These are phyloP conservation scores for Cytospora piceae DNA, from an alignment of 2,329 filamentous ascomycete species.

Conservation along the genomic window DNA sequence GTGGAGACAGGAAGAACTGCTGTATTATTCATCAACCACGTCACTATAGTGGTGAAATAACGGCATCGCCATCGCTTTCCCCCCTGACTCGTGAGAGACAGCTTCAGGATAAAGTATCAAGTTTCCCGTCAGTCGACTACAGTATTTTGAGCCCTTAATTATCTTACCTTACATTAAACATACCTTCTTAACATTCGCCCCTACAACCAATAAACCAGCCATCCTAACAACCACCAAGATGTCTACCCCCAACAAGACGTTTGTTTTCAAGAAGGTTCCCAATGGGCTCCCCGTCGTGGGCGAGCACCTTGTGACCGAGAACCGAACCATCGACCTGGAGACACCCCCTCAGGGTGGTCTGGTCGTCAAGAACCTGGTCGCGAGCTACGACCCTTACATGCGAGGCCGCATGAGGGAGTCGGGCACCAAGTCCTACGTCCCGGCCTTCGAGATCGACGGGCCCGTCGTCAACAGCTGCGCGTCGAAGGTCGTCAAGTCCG, in stretches of 20 bases:
- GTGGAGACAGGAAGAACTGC: neutral
- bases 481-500: conserved; percentile 72
- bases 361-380: conserved; percentile 70
- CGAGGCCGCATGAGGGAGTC: conserved; percentile 76
- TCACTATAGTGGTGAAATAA: conserved; percentile 6
- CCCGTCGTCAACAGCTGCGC: conserved; percentile 69
- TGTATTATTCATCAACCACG: conserved; percentile 19
- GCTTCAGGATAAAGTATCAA: neutral
- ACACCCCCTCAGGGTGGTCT: conserved; percentile 68
- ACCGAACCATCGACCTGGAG: conserved; percentile 67
- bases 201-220: conserved; percentile 67
- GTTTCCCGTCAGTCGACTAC: neutral
- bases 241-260: conserved; percentile 65
- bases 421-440: conserved; percentile 66
- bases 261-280: conserved; percentile 75
- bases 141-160: neutral
- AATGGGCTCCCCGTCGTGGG: conserved; percentile 69
- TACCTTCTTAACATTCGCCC: no score
- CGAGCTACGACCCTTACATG: conserved; percentile 84
- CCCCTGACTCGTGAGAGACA: neutral
- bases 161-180: neutral
- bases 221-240: conserved; percentile 52
- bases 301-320: conserved; percentile 70
- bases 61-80: neutral
- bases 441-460: conserved; percentile 63